A percentile compares a stretch with the other conserved stretches of the same genome.
These are phyloP conservation scores for Neurospora discreta DNA, from an alignment of 495 filamentous ascomycete species.

Conservation along the genomic window DNA sequence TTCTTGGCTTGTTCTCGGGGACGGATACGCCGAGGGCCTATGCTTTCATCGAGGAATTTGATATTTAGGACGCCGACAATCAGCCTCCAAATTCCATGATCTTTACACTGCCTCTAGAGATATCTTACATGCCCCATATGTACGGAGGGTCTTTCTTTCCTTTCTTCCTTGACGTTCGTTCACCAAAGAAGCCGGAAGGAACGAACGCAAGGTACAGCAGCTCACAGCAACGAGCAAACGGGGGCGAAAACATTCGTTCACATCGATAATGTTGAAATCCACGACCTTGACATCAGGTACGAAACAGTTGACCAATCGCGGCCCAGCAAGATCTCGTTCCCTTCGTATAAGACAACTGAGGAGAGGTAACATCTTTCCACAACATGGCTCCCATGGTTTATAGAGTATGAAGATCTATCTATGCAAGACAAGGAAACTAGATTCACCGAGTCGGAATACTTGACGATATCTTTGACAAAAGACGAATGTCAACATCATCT, in stretches of 20 bases:
- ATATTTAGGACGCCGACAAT: no score
- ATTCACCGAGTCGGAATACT: not conserved
- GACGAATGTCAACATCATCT: not conserved
- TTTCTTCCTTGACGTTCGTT: not conserved
- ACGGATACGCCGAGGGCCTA: not conserved
- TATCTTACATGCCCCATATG: not conserved
- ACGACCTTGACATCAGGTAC: not conserved
- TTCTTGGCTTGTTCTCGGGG: not conserved
- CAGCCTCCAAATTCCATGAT: not conserved
- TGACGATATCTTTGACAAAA: not conserved
- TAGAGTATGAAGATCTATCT: not conserved
- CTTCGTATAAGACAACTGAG: no score
- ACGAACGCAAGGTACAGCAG: not conserved
- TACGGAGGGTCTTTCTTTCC: not conserved
- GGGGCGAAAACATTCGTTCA: not conserved
- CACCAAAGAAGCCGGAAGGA: no score
- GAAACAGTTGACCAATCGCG: not conserved
- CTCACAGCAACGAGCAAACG: not conserved
- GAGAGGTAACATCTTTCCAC: not conserved
- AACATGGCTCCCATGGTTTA: no score
- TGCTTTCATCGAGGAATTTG: not conserved
- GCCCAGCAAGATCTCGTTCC: not conserved
- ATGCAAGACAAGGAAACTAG: not conserved
- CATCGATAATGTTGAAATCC: not conserved
- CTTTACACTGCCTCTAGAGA: no score